These are phyloP conservation scores for Vitis amurensis DNA, from an alignment of 164 flowering plant species.

Conservation along the genomic window DNA sequence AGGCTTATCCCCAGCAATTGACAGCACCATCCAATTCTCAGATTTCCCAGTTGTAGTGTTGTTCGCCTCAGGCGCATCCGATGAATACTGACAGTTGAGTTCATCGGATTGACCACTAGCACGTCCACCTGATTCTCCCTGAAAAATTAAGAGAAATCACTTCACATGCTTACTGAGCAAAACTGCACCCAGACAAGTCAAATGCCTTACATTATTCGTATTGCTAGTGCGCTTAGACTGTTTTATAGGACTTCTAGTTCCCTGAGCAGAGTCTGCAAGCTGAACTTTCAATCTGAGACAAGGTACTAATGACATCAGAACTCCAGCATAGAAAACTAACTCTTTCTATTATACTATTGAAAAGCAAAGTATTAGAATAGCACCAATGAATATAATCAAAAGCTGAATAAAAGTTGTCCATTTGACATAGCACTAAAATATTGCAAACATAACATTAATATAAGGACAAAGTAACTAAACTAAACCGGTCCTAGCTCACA, in stretches of 20 bases:
- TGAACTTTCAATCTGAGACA: conserved; percentile 79
- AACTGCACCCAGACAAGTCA: not conserved
- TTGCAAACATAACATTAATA: too few relatives aligned
- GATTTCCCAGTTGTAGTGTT: conserved; percentile 53
- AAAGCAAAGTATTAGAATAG: not conserved
- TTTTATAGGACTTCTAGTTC: conserved; percentile 76
- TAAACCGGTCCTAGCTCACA: too few relatives aligned
- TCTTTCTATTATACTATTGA: not conserved
- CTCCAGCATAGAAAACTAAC: not conserved
- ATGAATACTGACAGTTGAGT: conserved; percentile 37
- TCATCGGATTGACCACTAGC: conserved; percentile 47
- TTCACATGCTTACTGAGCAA: not conserved
- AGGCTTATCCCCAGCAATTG: conserved; percentile 87
- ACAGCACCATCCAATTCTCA: conserved; percentile 86
- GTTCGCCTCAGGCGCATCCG: conserved; percentile 43
- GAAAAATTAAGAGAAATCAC: conserved; percentile 7
- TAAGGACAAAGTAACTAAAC: too few relatives aligned
- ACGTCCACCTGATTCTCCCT: conserved; percentile 54
- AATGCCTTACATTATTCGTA: conserved; percentile 47
- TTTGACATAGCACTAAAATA: not conserved
- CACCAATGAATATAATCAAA: not conserved
- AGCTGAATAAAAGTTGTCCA: not conserved
- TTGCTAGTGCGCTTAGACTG: conserved; percentile 51
- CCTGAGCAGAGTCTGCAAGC: conserved; percentile 74
- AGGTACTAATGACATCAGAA: not conserved